Base-by-base conservation (phyloP, 768 basidiomycete genomes). In the Collybia nuda region DNA sequence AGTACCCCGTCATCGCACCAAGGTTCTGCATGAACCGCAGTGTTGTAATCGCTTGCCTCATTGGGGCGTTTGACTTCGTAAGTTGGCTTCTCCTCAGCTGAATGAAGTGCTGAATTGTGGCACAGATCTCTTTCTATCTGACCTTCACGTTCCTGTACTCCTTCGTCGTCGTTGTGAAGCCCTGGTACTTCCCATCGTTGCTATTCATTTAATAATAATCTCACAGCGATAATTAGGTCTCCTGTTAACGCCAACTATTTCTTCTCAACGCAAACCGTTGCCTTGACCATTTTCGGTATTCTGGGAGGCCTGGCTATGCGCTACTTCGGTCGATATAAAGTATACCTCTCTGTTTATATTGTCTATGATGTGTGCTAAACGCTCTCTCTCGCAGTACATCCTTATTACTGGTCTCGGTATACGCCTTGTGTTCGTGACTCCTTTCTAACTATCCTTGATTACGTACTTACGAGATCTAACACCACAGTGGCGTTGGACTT, bases 111-210 rank as follows among this genome's bases (percentile, higher is more conserved):
- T n/a, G 50, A 23, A 15, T n/a, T 18, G 40, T 28, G 7, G 44
- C 44, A 5, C 47, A 85, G 82, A 58, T 80, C 57, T 81, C 83
- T 2, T 85, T 80, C 69, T 85, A 80, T 71, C 74, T 91, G 40
- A 84, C 86, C 0, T 85, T 71, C 65, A 82, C 85, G 8, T 90
- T 90, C 61, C 78, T 89, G 15, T 90, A 81, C 70, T 85, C 84
- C 1, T 88, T 83, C 64, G 75, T 86, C 36, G 50, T 79, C 8
- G 69, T 80, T 22, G 76, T 78, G 17, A 77, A 78, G 54, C 71
- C 74, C 36, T 79, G 80, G 80, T 72, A 55, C 37, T 23, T 19
- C 29, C 24, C 15, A 17, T 11, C 21, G 14, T 26, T 2, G 7
- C n/a, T 4, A 38, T 1, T 28, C 41, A 17, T 5, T 17, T 23